A percentile compares a stretch with the other conserved stretches of the same genome.
Conservation (phyloP, 2,329 filamentous ascomycete species). For the Phyllosticta paracitricarpa region DNA sequence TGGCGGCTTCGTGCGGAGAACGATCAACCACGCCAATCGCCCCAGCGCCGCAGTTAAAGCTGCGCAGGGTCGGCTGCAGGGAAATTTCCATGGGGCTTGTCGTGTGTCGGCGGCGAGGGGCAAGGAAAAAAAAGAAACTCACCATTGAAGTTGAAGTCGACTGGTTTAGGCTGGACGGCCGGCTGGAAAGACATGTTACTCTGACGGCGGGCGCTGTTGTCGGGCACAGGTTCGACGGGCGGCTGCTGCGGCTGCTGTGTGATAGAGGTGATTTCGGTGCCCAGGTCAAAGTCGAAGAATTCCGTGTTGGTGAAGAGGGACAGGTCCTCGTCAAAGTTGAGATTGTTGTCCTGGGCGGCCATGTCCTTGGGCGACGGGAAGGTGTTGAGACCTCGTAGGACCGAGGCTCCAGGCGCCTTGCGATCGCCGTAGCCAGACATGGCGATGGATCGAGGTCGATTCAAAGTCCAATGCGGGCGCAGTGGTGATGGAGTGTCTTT, state of each 20-base stretch:
- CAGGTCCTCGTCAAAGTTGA: slow-evolving; percentile 36
- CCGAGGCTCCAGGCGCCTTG: slow-evolving; percentile 76
- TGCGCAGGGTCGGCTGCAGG: slow-evolving; percentile 8
- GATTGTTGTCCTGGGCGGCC: slow-evolving; percentile 22
- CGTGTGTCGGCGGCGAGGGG: neutral
- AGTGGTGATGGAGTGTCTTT: slow-evolving; percentile 4
- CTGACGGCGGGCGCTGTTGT: slow-evolving; percentile 14
- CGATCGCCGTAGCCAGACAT: slow-evolving; percentile 72
- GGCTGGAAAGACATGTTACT: slow-evolving; percentile 11
- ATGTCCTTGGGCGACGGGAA: slow-evolving; percentile 37
- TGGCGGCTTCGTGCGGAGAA: slow-evolving; percentile 6
- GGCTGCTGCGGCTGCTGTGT: slow-evolving; percentile 13
- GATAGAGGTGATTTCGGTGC: slow-evolving; percentile 15
- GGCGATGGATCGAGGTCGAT: slow-evolving; percentile 33
- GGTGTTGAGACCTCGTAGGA: slow-evolving; percentile 74
- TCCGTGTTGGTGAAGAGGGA: slow-evolving; percentile 47
- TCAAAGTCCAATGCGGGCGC: neutral
- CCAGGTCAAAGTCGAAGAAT: slow-evolving; percentile 57
- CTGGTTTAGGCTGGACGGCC: slow-evolving; percentile 12
- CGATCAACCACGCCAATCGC: slow-evolving; percentile 6
- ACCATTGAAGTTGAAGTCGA: slow-evolving; percentile 28
- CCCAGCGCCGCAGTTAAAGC: neutral
- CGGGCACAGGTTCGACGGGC: slow-evolving; percentile 21
- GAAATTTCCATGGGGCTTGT: neutral
- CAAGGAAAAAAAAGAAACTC: slow-evolving; percentile 15